Evolutionary conservation across 805 yeast species (phyloP), one percentile per base, ranked within the genome.

Genomic region (Pichia gijzeniarum): DNA sequence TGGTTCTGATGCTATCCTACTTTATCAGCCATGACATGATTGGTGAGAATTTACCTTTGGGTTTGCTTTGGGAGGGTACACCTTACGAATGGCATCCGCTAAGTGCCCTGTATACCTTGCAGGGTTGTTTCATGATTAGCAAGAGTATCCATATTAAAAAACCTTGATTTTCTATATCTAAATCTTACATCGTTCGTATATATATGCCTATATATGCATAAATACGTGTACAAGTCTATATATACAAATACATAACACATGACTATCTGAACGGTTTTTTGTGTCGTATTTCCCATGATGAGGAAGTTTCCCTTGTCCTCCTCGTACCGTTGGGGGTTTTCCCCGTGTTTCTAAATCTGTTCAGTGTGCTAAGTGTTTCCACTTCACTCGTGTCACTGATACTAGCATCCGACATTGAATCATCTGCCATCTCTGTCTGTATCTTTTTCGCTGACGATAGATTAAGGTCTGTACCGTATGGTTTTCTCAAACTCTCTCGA

Each of bases 141-240:
- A 93, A 93, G 71, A 82, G 91, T 48, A 73, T 93, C 52, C 86
- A 84, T 57, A 85, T 93, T 55, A 97, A 97, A 52, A 93, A 93
- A 64, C 86, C 91, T n/a, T 49, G 17, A 19, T 28, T 33, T 14
- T 12, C 9, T 8, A 17, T 27, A 27, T 27, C 12, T 27, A 8
- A 12, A 5, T 21, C 16, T 37, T 19, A n/a, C n/a, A 32, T 40
- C 10, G 13, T 14, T 27, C 31, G 14, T 27, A 7, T 38, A 7
- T 34, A 20, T 31, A 18, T 27, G 8, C 8, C 30, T 8, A 20
- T 43, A 17, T 7, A 25, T 34, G 22, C 39, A 35, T 17, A 33
- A 19, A 12, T 20, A 28, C 8, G 5, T 40, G 30, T 19, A 35
- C 19, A 14, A 10, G 22, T 30, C 25, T 30, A 27, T 14, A 40